Evolutionary conservation across 768 basidiomycete species (phyloP), one percentile per base, ranked within the genome.

Genomic region (Neoboletus subvelutipes): DNA sequence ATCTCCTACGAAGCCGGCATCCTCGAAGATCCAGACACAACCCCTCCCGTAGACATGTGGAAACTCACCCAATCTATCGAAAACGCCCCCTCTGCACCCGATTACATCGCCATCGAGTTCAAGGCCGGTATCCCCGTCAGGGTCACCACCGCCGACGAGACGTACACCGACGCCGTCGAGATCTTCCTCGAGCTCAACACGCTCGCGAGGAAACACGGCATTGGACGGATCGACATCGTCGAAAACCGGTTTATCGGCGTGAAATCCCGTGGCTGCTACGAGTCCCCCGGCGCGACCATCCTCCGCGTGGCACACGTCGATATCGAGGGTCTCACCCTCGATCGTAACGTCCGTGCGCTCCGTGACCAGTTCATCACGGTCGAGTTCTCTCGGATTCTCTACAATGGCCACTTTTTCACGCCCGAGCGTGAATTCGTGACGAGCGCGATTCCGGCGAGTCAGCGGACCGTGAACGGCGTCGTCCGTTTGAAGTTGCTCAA

Each of bases 341-440:
- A 99, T 78, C 84, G 96, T 66, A 97, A 96, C 73, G 94, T 99
- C 61, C 90, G 97, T 54, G 88, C 92, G 22, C 79, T 98, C 54
- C 83, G 97, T 34, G 97, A 99, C 73, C 90, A 93, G 70, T 99
- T 98, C 76, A 80, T 97, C 65, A 98, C 97, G 24, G 79, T 92
- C 66, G 88, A 89, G 71, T 80, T 98, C 54, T 86, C 91, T 73
- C 80, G 87, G 64, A 95, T 99, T 68, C 78, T 99, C 47, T 98
- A 99, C 81, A 98, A 98, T 70, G 97, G 96, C 37, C 94, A 96
- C 78, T 98, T 94, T 86, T 99, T 98, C 83, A 96, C 94, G n/a
- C 95, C 97, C 45, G 97, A 98, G 76, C 83, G 96, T 62, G 97
- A 98, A 76, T 98, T 98, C 68, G 77, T 98, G 67, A 88, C 87